A percentile compares a stretch with the other conserved stretches of the same genome.
Conservation (phyloP, 2,329 filamentous ascomycete species). For the Colletotrichum sojae region DNA sequence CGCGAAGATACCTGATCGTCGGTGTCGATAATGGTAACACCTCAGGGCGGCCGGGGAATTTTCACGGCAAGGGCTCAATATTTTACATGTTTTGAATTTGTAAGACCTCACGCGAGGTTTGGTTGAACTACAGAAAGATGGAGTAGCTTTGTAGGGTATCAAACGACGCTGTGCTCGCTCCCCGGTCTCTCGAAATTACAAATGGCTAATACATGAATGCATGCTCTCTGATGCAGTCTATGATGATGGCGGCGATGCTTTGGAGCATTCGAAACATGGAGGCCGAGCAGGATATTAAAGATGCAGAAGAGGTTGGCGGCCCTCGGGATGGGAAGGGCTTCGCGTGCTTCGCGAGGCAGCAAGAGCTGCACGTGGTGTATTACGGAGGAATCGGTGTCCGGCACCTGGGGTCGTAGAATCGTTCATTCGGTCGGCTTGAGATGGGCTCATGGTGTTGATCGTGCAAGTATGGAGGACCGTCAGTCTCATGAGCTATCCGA, state of each 20-base stretch:
- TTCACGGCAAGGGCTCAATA: no score
- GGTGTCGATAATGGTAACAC: no score
- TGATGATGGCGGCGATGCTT: neutral
- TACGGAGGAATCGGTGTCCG: conserved; percentile 8
- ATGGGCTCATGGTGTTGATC: neutral
- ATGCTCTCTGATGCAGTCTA: conserved; percentile 4
- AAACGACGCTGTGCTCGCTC: neutral
- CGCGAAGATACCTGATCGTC: no score
- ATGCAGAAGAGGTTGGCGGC: neutral
- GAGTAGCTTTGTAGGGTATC: neutral
- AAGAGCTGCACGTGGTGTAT: neutral
- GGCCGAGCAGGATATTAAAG: neutral
- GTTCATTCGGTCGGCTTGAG: neutral
- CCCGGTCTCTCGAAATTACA: neutral
- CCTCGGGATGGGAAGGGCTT: neutral
- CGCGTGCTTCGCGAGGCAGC: neutral
- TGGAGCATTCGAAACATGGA: neutral
- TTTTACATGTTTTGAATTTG: neutral
- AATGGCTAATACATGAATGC: neutral
- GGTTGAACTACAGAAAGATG: neutral
- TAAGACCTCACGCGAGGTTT: neutral
- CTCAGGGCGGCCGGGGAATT: no score
- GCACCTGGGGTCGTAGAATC: conserved; percentile 13
- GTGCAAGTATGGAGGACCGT: neutral
- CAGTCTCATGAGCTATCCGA: neutral